Conservation (phyloP, 106 monocot species). For the Dendrobium huoshanense region DNA sequence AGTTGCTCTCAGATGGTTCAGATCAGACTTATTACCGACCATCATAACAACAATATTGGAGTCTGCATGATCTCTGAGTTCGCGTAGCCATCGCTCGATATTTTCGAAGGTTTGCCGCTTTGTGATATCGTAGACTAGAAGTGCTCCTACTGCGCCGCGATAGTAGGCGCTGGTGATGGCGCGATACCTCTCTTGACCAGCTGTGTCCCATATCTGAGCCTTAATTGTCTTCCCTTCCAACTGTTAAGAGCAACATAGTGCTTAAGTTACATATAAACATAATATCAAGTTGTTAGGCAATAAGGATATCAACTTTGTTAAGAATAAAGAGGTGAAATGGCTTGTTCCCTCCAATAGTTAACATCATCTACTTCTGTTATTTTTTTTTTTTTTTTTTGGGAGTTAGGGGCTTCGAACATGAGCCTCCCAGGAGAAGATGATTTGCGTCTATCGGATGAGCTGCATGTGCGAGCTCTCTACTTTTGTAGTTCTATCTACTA, state of each 20-base stretch:
- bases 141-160: slow-evolving; percentile 67
- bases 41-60: slow-evolving; percentile 77
- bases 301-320: too few species aligned
- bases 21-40: slow-evolving; percentile 75
- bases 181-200: slow-evolving; percentile 73
- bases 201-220: slow-evolving; percentile 81
- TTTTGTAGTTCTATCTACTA: too few species aligned
- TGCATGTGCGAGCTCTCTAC: too few species aligned
- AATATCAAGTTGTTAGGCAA: background rate
- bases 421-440: too few species aligned
- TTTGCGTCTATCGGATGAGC: too few species aligned
- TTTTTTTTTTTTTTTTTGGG: too few species aligned
- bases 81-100: slow-evolving; percentile 69
- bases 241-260: slow-evolving; percentile 21
- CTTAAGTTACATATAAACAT: background rate
- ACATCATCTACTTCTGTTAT: too few species aligned
- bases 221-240: slow-evolving; percentile 68
- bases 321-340: too few species aligned
- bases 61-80: slow-evolving; percentile 67
- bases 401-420: too few species aligned
- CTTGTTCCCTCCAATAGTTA: too few species aligned
- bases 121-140: slow-evolving; percentile 73
- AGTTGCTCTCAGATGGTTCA: slow-evolving; percentile 52
- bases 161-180: slow-evolving; percentile 81
- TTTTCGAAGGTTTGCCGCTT: slow-evolving; percentile 78